These are phyloP conservation scores for Apiotrichum siamense DNA, from an alignment of 1,284 basidiomycete genomes.

Conservation along the genomic window DNA sequence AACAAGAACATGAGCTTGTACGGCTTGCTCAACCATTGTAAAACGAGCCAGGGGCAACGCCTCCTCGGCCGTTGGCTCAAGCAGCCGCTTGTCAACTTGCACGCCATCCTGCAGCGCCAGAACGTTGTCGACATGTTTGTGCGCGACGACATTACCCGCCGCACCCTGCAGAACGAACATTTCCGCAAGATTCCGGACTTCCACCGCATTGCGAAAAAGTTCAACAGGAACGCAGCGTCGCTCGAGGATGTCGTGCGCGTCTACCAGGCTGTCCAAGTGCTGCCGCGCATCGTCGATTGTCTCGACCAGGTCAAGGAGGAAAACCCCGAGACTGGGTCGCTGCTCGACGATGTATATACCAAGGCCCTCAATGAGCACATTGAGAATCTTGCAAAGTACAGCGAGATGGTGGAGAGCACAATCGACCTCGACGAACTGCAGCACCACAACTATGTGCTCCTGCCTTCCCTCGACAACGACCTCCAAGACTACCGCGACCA, in stretches of 20 bases:
- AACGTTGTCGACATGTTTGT: slow-evolving; percentile 81
- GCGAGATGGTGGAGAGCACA: slow-evolving; percentile 92
- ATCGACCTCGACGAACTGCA: slow-evolving; percentile 79
- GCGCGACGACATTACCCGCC: slow-evolving; percentile 65
- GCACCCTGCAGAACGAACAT: slow-evolving; percentile 63
- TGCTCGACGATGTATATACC: slow-evolving; percentile 66
- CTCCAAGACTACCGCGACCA: slow-evolving; percentile 66
- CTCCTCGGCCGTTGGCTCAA: slow-evolving; percentile 90
- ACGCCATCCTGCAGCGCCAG: slow-evolving; percentile 82
- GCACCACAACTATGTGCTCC: slow-evolving; percentile 86
- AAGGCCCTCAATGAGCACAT: slow-evolving; percentile 57
- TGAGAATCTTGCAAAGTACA: slow-evolving; percentile 65
- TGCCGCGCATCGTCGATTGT: slow-evolving; percentile 67
- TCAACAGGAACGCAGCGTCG: slow-evolving; percentile 75
- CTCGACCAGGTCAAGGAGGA: slow-evolving; percentile 49
- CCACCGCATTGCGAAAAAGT: slow-evolving; percentile 84
- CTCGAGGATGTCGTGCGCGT: slow-evolving; percentile 95
- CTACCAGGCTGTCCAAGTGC: slow-evolving; percentile 78
- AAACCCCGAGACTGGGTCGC: slow-evolving; percentile 48
- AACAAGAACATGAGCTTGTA: slow-evolving; percentile 79
- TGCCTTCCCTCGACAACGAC: slow-evolving; percentile 57
- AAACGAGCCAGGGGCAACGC: slow-evolving; percentile 91
- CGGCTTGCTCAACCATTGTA: slow-evolving; percentile 89
- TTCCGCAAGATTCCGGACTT: slow-evolving; percentile 91
- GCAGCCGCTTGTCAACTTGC: slow-evolving; percentile 89